Percentiles rank a stretch among this genome's conserved stretches.
Conservation (phyloP, 176 grass and related monocot genomes). For the Zoysia japonica region DNA sequence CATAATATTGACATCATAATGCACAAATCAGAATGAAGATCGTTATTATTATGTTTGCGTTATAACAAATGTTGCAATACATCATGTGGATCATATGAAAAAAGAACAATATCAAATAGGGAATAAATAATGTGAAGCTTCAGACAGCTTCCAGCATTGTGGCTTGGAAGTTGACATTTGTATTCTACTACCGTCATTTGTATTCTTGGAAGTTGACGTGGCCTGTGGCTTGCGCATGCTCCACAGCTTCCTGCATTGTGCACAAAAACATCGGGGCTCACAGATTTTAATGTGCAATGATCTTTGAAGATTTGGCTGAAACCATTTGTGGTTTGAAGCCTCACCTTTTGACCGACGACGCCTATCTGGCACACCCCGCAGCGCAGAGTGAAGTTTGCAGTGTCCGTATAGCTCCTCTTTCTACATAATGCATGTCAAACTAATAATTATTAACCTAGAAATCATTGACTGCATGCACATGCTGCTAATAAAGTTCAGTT, state of each 20-base stretch:
- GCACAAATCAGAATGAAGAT: not conserved
- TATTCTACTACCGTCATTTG: constrained; percentile 47
- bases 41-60: not conserved
- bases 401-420: constrained; percentile 91
- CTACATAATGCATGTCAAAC: constrained; percentile 42
- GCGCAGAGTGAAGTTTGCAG: constrained; percentile 78
- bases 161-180: too few relatives aligned
- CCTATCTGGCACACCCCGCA: constrained; percentile 94
- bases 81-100: not conserved
- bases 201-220: constrained; percentile 96
- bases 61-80: constrained; percentile 31
- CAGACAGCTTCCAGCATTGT: not conserved
- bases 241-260: constrained; percentile 73
- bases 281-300: not conserved
- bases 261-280: not conserved
- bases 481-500: not conserved
- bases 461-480: not conserved
- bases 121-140: constrained; percentile 22
- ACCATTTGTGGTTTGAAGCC: not conserved
- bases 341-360: constrained; percentile 80
- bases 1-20: not conserved
- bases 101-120: not conserved
- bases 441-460: not conserved
- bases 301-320: not conserved
- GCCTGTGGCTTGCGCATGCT: constrained; percentile 89